Evolutionary conservation across 768 basidiomycete species (phyloP), one percentile per base, ranked within the genome.

Genomic region (Leccinum imitatum): DNA sequence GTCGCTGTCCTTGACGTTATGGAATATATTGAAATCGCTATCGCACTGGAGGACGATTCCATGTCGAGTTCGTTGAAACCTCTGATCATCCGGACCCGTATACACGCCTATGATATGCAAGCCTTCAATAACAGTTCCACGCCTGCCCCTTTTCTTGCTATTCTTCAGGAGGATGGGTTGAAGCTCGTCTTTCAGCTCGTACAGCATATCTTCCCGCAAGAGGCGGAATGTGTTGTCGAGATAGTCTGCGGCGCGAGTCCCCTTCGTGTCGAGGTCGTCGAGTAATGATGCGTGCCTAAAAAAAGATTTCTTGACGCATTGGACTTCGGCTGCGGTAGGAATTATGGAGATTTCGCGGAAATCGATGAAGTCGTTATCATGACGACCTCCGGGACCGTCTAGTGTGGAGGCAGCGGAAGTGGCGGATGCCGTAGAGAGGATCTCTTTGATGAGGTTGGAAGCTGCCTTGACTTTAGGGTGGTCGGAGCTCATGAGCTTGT

Each of bases 141-240:
- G 75, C 31, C 70, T 70, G 14, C 69, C 58, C 47, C 19, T 60
- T 1, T 79, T 78, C 60, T 79, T 78, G 23, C 35, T 55, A 37
- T 80, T 77, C 68, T 76, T 67, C 7, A 68, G 67, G 1, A 76
- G 63, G 2, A 71, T 75, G 10, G 80, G 73, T 59, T 79, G 77
- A 11, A 87, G 63, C 61, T 86, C 85, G 11, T 87, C 86, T 23
- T 77, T 77, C 53, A 87, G 76, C 59, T 85, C 82, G 58, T 78
- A 73, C 3, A 87, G 55, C 82, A 87, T 84, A 54, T 85, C 87
- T 63, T 87, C 87, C 3, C 88, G 73, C 10, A 87, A 68, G 17
- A 89, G 75, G 9, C 88, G 80, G 67, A 86, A 89, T 54, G 85
- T 85, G 53, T 87, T 86, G 61, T 89, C 87, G 4, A 88, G 75